Evolutionary conservation across 2,329 filamentous ascomycete genomes (phyloP).

Genomic region (Sordariomycetes sp.): DNA sequence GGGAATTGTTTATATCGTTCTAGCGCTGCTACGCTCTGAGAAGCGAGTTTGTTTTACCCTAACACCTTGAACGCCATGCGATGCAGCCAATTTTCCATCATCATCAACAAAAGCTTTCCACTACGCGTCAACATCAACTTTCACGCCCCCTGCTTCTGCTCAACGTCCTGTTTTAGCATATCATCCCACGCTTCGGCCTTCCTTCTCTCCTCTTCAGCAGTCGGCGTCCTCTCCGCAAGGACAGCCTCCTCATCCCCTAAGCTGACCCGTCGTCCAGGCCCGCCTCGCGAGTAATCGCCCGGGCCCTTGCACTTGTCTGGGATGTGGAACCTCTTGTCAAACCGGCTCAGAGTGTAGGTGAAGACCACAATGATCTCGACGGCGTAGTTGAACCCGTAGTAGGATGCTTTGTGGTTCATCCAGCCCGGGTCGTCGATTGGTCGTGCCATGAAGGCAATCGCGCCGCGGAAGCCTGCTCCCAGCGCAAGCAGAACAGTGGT

Average conservation of each 20-base stretch:
- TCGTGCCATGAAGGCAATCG: conserved; percentile 42
- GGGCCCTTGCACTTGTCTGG: conserved; percentile 58
- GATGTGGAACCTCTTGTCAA: conserved; percentile 69
- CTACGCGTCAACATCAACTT: no score
- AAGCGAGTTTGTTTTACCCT: no score
- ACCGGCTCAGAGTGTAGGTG: conserved; percentile 55
- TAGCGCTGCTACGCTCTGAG: no score
- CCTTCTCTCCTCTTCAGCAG: background rate
- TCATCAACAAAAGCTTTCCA: no score
- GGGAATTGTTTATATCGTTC: no score
- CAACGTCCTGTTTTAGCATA: background rate
- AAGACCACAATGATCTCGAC: conserved; percentile 64
- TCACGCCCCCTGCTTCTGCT: background rate
- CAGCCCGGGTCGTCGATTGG: conserved; percentile 49
- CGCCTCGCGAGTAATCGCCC: conserved; percentile 33
- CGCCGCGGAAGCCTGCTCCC: conserved; percentile 61
- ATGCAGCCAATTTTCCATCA: no score
- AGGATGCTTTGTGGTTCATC: conserved; percentile 63
- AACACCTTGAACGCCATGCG: no score
- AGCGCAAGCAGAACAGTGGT: conserved; percentile 52
- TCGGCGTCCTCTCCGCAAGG: background rate
- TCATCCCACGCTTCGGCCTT: background rate
- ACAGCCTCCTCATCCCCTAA: background rate
- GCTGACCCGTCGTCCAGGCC: background rate
- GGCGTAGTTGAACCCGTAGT: conserved; percentile 72